These are phyloP conservation scores for Carallia pectinifolia DNA, from an alignment of 345 rosid genomes.

Conservation along the genomic window DNA sequence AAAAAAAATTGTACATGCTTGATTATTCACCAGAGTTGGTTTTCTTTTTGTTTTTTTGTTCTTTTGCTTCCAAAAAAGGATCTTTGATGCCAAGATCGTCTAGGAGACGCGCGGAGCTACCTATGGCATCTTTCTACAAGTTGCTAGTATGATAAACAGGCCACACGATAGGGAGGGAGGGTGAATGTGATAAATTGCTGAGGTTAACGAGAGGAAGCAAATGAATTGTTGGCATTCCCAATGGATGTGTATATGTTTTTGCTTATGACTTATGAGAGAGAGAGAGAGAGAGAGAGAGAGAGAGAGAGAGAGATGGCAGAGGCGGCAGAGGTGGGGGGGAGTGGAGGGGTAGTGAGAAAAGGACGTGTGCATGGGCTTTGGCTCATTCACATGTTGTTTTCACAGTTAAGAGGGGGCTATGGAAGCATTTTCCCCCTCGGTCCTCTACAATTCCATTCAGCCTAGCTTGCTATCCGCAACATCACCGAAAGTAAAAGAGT, in stretches of 20 bases:
- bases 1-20: background rate
- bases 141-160: constrained; percentile 13
- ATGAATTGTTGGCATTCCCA: constrained; percentile 47
- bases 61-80: no score
- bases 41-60: no score
- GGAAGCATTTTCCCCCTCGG: constrained; percentile 31
- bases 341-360: constrained; percentile 54
- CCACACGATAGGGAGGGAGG: constrained; percentile 12
- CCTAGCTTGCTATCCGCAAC: background rate
- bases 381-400: constrained; percentile 90
- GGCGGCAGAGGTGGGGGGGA: constrained; percentile 93
- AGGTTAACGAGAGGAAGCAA: constrained; percentile 16
- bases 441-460: constrained; percentile 53
- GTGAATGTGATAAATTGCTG: constrained; percentile 3
- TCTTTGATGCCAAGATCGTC: no score
- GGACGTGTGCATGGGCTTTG: constrained; percentile 98
- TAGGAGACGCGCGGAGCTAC: no score
- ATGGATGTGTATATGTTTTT: constrained; percentile 24
- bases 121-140: constrained; percentile 10
- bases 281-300: constrained; percentile 30
- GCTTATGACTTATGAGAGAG: constrained; percentile 11
- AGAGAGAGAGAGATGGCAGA: constrained; percentile 39
- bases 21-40: background rate
- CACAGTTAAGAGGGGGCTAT: constrained; percentile 44
- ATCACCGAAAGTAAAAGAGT: background rate